These are phyloP conservation scores for Pleurozium schreberi DNA, from an alignment of 225 moss, liverwort and hornwort genomes.

Conservation along the genomic window DNA sequence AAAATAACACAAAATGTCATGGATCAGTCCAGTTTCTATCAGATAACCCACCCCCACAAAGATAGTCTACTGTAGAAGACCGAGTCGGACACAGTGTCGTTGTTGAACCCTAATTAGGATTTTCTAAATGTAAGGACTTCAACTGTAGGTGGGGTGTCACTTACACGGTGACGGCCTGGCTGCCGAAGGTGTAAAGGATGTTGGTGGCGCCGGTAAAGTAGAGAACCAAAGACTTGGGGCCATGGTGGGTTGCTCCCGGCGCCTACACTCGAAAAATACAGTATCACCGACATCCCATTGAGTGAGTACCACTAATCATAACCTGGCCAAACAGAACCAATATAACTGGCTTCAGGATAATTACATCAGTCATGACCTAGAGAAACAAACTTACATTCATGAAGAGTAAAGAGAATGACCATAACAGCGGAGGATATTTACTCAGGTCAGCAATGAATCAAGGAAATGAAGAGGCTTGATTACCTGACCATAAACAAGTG, in stretches of 20 bases:
- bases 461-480: not conserved
- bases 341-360: not conserved
- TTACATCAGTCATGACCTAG: not conserved
- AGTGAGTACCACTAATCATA: slow-evolving; percentile 7
- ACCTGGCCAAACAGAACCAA: slow-evolving; percentile 13
- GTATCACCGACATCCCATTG: slow-evolving; percentile 5
- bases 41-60: not conserved
- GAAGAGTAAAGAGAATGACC: not conserved
- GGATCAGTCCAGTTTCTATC: not conserved
- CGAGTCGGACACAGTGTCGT: not conserved
- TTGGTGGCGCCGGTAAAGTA: slow-evolving; percentile 96
- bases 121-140: not conserved
- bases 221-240: slow-evolving; percentile 52
- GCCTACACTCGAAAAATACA: slow-evolving; percentile 26
- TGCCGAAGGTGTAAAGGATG: slow-evolving; percentile 90
- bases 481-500: slow-evolving; percentile 81
- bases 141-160: not conserved
- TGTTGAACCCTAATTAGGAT: not conserved
- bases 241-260: slow-evolving; percentile 47
- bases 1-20: not conserved
- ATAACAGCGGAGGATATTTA: not conserved
- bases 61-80: not conserved
- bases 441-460: not conserved
- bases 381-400: not conserved
- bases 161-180: slow-evolving; percentile 89